These are phyloP conservation scores for Forsythia viridissima DNA, from an alignment of 257 asterid genomes.

Conservation along the genomic window DNA sequence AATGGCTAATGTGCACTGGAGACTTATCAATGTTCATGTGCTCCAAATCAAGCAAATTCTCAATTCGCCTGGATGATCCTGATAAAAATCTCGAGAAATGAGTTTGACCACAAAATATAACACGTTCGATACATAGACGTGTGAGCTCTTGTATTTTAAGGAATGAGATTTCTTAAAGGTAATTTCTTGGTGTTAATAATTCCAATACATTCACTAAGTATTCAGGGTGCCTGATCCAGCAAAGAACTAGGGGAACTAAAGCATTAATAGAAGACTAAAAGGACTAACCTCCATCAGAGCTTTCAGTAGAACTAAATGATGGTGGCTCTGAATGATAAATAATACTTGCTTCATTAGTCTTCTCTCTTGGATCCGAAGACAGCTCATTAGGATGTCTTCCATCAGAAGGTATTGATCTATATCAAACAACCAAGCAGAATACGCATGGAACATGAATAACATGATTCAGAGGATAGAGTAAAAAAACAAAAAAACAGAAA, in stretches of 20 bases:
- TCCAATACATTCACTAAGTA: not conserved
- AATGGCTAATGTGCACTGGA: conserved; percentile 17
- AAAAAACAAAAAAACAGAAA: not conserved
- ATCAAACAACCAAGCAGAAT: conserved; percentile 23
- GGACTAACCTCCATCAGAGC: conserved; percentile 67
- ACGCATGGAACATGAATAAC: conserved; percentile 16
- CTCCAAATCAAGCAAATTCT: conserved; percentile 54
- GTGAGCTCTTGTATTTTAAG: not conserved
- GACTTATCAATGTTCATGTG: conserved; percentile 44
- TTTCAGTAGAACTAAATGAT: conserved; percentile 67
- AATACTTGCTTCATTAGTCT: conserved; percentile 49
- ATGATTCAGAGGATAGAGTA: not conserved
- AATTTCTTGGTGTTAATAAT: conserved; percentile 6
- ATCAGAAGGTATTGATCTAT: conserved; percentile 45
- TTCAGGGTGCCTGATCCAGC: not conserved
- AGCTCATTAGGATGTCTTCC: conserved; percentile 31
- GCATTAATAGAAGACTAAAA: not conserved
- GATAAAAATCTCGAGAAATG: conserved; percentile 19
- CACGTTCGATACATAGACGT: not conserved
- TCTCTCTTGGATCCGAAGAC: conserved; percentile 36
- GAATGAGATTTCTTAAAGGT: not conserved
- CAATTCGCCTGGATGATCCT: conserved; percentile 60
- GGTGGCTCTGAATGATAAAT: conserved; percentile 59
- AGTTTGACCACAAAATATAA: conserved; percentile 8
- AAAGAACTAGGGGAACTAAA: conserved; percentile 7